Percentiles rank a stretch among this genome's conserved stretches.
These are phyloP conservation scores for Kurtzmaniella quercitrusa DNA, from an alignment of 1,139 yeast species.

Conservation along the genomic window DNA sequence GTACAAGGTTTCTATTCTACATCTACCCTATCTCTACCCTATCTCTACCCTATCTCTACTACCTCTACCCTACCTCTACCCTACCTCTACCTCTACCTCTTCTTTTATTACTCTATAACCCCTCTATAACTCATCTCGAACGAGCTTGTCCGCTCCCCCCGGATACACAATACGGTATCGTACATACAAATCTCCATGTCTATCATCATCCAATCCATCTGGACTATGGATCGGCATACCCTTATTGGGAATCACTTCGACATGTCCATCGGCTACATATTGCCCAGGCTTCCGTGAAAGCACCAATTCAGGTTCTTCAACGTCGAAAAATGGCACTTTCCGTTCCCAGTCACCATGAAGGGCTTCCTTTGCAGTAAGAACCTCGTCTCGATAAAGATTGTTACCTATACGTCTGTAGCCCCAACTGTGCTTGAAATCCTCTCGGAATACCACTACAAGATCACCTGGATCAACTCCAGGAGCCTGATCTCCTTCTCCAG, in stretches of 20 bases:
- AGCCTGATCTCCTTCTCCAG: conserved; percentile 78
- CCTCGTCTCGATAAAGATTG: conserved; percentile 78
- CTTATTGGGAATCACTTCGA: conserved; percentile 63
- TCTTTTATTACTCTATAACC: conserved; percentile 7
- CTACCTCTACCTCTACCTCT: not conserved
- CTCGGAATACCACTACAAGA: conserved; percentile 54
- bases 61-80: not conserved
- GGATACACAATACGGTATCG: conserved; percentile 61
- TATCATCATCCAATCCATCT: conserved; percentile 34
- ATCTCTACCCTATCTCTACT: not conserved
- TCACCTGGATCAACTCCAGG: conserved; percentile 87
- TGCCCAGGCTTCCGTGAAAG: conserved; percentile 49
- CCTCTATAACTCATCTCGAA: conserved; percentile 20
- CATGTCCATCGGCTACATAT: conserved; percentile 58
- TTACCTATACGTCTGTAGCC: conserved; percentile 82
- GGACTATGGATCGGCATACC: conserved; percentile 74
- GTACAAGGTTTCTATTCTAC: not conserved
- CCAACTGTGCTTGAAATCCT: conserved; percentile 52
- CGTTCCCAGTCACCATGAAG: conserved; percentile 76
- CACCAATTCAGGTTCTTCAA: conserved; percentile 41
- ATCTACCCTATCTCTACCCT: not conserved
- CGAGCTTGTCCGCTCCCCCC: conserved; percentile 17
- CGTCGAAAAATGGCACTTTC: conserved; percentile 60
- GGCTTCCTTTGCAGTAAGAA: conserved; percentile 69
- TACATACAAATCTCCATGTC: conserved; percentile 71